Evolutionary conservation across 1,139 yeast species (phyloP), one percentile per base, ranked within the genome.

Genomic region (Hyphopichia burtonii): DNA sequence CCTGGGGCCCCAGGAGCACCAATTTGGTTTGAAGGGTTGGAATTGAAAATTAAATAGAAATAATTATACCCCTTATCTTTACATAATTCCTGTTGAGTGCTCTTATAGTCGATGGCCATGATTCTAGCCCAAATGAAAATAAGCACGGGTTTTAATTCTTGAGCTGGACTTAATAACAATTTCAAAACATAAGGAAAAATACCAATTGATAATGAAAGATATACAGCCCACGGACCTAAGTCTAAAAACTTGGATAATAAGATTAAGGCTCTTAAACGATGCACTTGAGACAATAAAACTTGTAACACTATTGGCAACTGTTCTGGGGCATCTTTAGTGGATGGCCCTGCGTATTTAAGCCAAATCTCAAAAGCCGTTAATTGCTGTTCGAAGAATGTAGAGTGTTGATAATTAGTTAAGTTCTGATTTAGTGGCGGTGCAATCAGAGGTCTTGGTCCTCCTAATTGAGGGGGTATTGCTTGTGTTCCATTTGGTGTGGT

Each of bases 61-160:
- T 93, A 94, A 53, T 83, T 82, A 62, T 83, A 93, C 0, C 97
- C 97, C 55, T 85, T 86, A 56, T 93, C 98, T 54, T 91, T 90
- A 51, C 94, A 79, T 35, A 93, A 74, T 56, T 93, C 99, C 50
- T 86, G 90, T 58, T 94, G 99, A 2, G 96, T 90, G 53, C 87
- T 86, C 48, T 81, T 79, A 57, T 86, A 85, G 61, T 93, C 98
- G 18, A 93, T 95, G 3, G 98, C 94, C 95, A 93, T 88, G 20
- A 93, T 89, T 51, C 99, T 74, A 0, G 98, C 96, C 99, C 99
- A 93, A 44, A 93, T 93, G 54, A 91, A 94, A 1, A 94, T 93
- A 45, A 93, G 67, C 2, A 93, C 96, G 0, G 99, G 98, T 55
- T 90, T 90, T 46, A 94, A 71, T 55, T 94, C 99, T 32, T 89